Conservation (phyloP, 2,329 filamentous ascomycete species). For the Coleophoma crateriformis region DNA sequence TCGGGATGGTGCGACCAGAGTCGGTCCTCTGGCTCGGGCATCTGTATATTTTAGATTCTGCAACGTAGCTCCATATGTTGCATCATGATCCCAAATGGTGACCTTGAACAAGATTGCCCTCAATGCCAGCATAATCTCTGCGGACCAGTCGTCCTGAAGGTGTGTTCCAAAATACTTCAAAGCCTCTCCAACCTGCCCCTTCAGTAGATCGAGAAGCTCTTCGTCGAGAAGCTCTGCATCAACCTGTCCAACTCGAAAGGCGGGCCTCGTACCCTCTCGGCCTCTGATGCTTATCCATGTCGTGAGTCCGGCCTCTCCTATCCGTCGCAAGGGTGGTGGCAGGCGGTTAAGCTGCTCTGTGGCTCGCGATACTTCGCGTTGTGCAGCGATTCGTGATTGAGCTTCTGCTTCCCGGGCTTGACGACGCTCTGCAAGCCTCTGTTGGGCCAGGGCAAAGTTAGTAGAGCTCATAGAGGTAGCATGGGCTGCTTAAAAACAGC, state of each 20-base stretch:
- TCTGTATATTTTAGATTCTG: slow-evolving; percentile 91
- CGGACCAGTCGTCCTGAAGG: slow-evolving; percentile 78
- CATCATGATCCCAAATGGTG: slow-evolving; percentile 92
- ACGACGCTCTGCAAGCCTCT: slow-evolving; percentile 77
- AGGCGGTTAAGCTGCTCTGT: slow-evolving; percentile 50
- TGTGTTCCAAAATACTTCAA: slow-evolving; percentile 80
- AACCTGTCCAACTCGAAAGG: slow-evolving; percentile 91
- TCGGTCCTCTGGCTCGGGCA: slow-evolving; percentile 59
- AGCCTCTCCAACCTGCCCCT: slow-evolving; percentile 79
- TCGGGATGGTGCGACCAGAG: slow-evolving; percentile 64
- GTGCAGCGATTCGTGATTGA: slow-evolving; percentile 47
- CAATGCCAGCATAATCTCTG: slow-evolving; percentile 76
- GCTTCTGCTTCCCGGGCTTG: slow-evolving; percentile 65
- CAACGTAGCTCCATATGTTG: slow-evolving; percentile 87
- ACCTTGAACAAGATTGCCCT: slow-evolving; percentile 86
- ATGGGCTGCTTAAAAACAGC: slow-evolving; percentile 7
- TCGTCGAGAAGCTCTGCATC: slow-evolving; percentile 94
- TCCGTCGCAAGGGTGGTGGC: slow-evolving; percentile 55
- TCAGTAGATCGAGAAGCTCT: slow-evolving; percentile 81
- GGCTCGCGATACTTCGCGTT: slow-evolving; percentile 46
- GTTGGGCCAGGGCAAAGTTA: slow-evolving; percentile 79
- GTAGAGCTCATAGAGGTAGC: slow-evolving; percentile 22
- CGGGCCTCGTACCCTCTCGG: slow-evolving; percentile 73
- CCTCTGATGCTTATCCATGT: slow-evolving; percentile 69
- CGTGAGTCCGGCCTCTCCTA: slow-evolving; percentile 41